phyloP scores from a whole-genome alignment of 805 yeast genomes.

The Metschnikowia shivogae region DNA sequence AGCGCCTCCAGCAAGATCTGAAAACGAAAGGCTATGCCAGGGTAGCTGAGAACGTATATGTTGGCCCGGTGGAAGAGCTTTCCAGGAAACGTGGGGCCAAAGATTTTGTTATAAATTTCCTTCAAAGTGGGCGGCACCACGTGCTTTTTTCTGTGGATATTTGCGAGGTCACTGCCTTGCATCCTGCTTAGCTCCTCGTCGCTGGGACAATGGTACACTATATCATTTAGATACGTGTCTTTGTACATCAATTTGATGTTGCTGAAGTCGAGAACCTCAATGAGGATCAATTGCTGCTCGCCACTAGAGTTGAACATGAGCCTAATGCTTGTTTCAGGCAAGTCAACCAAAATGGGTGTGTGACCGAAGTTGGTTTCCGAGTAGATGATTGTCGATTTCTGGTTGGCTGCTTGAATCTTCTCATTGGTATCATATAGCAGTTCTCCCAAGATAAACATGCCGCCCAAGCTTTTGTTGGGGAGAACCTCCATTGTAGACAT shows the following conservation, averaged over 20 bases:
- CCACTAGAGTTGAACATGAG: constrained; percentile 26
- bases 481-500: constrained; percentile 14
- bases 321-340: constrained; percentile 23
- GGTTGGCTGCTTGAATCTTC: constrained; percentile 23
- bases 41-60: constrained; percentile 47
- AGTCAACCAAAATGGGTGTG: constrained; percentile 29
- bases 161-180: neutral
- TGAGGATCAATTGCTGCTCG: constrained; percentile 25
- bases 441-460: constrained; percentile 26
- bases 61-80: constrained; percentile 21
- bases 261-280: constrained; percentile 26
- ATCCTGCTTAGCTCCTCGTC: constrained; percentile 11
- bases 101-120: constrained; percentile 48
- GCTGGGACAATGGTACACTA: constrained; percentile 14
- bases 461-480: constrained; percentile 39
- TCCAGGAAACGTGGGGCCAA: constrained; percentile 66
- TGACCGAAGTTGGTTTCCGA: constrained; percentile 26
- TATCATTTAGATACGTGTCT: constrained; percentile 28
- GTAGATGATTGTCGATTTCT: constrained; percentile 28
- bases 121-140: constrained; percentile 30
- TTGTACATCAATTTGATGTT: constrained; percentile 27
- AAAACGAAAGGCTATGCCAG: constrained; percentile 54
- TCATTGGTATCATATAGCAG: constrained; percentile 27
- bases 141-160: constrained; percentile 7
- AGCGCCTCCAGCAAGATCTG: constrained; percentile 21